These are phyloP conservation scores for Podaxis sp. DNA, from an alignment of 768 basidiomycete genomes.

Conservation along the genomic window DNA sequence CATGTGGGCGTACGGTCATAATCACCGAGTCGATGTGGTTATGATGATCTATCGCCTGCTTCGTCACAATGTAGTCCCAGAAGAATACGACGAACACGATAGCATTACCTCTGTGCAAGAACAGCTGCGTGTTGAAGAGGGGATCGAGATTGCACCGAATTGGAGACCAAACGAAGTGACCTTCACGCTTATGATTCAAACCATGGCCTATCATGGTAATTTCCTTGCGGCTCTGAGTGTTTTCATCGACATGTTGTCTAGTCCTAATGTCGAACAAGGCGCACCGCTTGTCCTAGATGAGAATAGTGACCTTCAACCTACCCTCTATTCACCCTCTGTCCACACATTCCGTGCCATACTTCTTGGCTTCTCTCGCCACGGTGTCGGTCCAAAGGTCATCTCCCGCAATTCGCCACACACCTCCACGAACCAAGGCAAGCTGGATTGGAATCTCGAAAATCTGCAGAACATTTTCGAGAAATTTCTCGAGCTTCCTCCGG, in stretches of 20 bases:
- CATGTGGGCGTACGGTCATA: constrained; percentile 63
- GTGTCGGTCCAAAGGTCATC: constrained; percentile 21
- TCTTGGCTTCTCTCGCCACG: constrained; percentile 68
- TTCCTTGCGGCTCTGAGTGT: constrained; percentile 49
- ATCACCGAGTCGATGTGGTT: constrained; percentile 50
- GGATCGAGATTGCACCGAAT: constrained; percentile 36
- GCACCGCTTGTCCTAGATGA: constrained; percentile 24
- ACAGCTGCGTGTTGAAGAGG: constrained; percentile 39
- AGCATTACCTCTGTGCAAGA: constrained; percentile 28
- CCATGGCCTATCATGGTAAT: constrained; percentile 67
- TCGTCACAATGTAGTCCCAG: constrained; percentile 44
- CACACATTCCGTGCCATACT: constrained; percentile 69
- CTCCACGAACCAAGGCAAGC: constrained; percentile 13
- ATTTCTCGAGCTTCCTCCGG: constrained; percentile 55
- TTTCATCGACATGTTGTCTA: constrained; percentile 64
- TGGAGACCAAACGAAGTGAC: constrained; percentile 61
- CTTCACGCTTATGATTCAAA: constrained; percentile 66
- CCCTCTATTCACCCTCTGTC: constrained; percentile 38
- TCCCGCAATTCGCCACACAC: constrained; percentile 3
- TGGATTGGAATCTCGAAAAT: constrained; percentile 54
- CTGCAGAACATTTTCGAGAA: constrained; percentile 54
- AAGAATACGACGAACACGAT: constrained; percentile 26
- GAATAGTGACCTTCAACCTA: constrained; percentile 21
- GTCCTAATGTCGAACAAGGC: constrained; percentile 33
- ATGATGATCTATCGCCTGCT: constrained; percentile 60